Base-by-base conservation (phyloP, 352 stramenopile genomes). In the Globisporangium sylvaticum region DNA sequence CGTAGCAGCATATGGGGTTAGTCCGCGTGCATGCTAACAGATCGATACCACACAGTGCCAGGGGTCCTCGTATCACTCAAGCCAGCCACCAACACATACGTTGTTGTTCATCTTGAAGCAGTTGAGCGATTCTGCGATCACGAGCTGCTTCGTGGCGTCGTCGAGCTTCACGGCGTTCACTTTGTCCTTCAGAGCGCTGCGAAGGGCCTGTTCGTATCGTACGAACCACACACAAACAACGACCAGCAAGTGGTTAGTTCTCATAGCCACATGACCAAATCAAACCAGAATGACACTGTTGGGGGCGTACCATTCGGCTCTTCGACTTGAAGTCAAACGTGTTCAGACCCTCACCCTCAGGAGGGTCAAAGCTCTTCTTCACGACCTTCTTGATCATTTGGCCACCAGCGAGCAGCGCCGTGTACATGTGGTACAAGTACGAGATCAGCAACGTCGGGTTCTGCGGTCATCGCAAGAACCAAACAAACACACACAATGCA, bases 401-500 rank as follows among this genome's bases (percentile, higher is more conserved):
- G 0, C 84, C 84, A 5, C 82, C 81, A 4, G 82, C 80, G 4
- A 92, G 76, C 64, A 90, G 77, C 54, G 81, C 80, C 68, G 80
- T 84, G 70, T 89, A 92, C 84, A 90, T 87, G 73, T 92, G 84
- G 61, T 89, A 92, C 58, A 72, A 78, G 66, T 92, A 89, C 46
- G 81, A 68, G 34, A 89, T 59, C 29, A 90, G 71, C 56, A 92
- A 61, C n/a, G 74, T 73, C 15, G 84, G 84, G 64, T 92, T 63
- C 79, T 87, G 60, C n/a, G 18, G 5, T 1, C n/a, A n/a, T 31
- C 39, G 53, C 25, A 25, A 50, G 2, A 20, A 50, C 24, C 39
- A 48, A 48, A 7, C 5, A 24, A 18, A 50, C 15, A 50, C 5
- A 50, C 18, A 50, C 18, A 50, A 24, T 3, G 9, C 8, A 50